Conservation (phyloP, 106 monocot genomes). For the Xerophyta viscosa region DNA sequence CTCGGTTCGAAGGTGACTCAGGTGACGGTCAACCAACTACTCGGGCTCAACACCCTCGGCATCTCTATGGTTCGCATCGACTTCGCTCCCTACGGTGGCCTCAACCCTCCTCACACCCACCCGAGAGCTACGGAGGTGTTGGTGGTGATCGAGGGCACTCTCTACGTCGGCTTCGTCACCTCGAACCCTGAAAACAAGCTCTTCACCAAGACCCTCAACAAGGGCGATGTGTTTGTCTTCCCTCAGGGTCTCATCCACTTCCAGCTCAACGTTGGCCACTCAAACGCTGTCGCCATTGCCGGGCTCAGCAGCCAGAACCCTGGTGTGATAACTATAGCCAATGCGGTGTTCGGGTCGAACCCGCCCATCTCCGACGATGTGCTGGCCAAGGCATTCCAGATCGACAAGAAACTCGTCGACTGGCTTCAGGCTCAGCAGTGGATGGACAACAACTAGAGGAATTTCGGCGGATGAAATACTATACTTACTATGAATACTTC, state of each 20-base stretch:
- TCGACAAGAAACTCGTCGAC: conserved; percentile 2
- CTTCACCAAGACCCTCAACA: no score
- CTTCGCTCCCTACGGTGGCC: background rate
- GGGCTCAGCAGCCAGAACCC: conserved; percentile 10
- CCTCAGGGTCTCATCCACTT: conserved; percentile 3
- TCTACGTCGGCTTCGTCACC: no score
- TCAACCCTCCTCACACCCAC: no score
- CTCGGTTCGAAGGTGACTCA: background rate
- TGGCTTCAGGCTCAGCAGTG: conserved; percentile 1
- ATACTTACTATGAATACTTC: no score
- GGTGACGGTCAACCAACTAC: background rate
- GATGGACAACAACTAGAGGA: conserved; percentile 3
- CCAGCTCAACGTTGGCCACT: background rate
- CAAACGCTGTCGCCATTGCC: background rate
- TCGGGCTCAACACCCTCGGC: conserved; percentile 8
- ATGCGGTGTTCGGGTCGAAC: conserved; percentile 6
- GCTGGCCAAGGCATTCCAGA: conserved; percentile 11
- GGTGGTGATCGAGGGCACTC: no score
- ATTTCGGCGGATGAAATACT: no score
- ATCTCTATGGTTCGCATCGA: background rate
- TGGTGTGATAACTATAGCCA: conserved; percentile 1
- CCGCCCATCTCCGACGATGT: conserved; percentile 5
- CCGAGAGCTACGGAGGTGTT: no score
- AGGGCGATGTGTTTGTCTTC: conserved; percentile 1
- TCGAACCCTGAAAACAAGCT: no score